Base-by-base conservation (phyloP, 177 flowering plant genomes). In the Tripterygium wilfordii region DNA sequence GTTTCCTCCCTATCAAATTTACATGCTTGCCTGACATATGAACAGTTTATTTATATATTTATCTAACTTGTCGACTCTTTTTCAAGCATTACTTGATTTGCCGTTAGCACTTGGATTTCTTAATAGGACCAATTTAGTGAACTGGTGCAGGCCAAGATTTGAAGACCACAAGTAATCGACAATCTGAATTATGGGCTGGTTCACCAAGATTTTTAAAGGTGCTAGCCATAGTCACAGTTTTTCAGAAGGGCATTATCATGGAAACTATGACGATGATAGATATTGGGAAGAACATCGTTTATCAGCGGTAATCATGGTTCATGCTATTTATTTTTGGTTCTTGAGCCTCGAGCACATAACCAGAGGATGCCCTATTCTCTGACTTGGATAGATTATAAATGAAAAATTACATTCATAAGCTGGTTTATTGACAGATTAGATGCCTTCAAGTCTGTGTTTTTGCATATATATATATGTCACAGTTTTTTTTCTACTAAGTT, bases 181-280 rank as follows among this genome's bases (percentile, higher is more conserved):
- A 52, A 50, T 36, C 67, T 16, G 31, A 31, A 35, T 41, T 23
- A 89, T 89, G 97, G 89, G 88, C 43, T 92, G 98, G 98, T 64
- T 84, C 51, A 80, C 68, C 61, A 89, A 79, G 67, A 67, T 86
- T 56, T 61, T 88, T 29, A 83, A 71, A 68, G 96, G 91, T 59
- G 67, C 86, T 28, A 78, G 71, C 61, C 81, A 76, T 60, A 82
- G n/a, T n/a, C n/a, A n/a, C n/a, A n/a, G n/a, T n/a, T n/a, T n/a
- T n/a, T n/a, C n/a, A n/a, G n/a, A 59, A 48, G 90, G 92, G 28
- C 86, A 79, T 20, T 77, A 79, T 67, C 79, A 79, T 54, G 84
- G 79, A 36, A 78, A 42, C 46, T 67, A 74, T 57, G 76, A 53
- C 54, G 82, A 53, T 29, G 71, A 68, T 19, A 38, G 50, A 42